Base-by-base conservation (phyloP, 2,329 filamentous ascomycete species). In the Aspergillus vadensis region DNA sequence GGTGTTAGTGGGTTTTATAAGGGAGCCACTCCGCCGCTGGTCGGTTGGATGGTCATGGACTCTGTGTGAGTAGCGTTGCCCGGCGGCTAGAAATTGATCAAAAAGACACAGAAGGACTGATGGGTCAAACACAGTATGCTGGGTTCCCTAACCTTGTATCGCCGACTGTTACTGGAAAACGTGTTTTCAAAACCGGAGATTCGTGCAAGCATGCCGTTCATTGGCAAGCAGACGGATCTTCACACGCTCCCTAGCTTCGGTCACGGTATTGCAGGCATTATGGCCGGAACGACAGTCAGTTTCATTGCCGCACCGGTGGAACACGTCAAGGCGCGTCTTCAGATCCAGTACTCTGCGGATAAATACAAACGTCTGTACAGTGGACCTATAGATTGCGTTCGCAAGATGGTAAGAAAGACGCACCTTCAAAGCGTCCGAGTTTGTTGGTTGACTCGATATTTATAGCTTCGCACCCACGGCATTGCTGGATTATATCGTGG, bases 11-110 rank as follows among this genome's bases (percentile, higher is more conserved):
- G 92, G 3, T 82, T 99, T 44, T 99, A 98, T 84, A 99, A 98
- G 80, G 93, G 94, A 70, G 92, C 92, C 10, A 91, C 91, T 27
- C 94, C 94, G 58, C 95, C 95, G 55, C 82, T 98, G 52, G 87
- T 97, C 55, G 95, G 95, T 69, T 98, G 95, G 95, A 97, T 98
- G 90, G 91, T 96, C 72, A 98, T 98, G 94, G 95, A 99, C 80
- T 87, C 84, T 57, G 75, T 89, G 80, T 84, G 75, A 65, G 78
- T 65, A 9, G 15, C 15, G 9, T 6, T 36, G 41, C 36, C 2
- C 5, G 21, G 4, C 10, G 17, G 14, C 21, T n/a, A 10, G 32
- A 36, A 23, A 15, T 7, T 5, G 12, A 7, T 8, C 9, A 30
- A 27, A 36, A 9, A 21, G 23, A 54, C 32, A 32, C 17, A 38